These are phyloP conservation scores for Aspergillus sp. DNA, from an alignment of 2,329 filamentous ascomycete genomes.

Conservation along the genomic window DNA sequence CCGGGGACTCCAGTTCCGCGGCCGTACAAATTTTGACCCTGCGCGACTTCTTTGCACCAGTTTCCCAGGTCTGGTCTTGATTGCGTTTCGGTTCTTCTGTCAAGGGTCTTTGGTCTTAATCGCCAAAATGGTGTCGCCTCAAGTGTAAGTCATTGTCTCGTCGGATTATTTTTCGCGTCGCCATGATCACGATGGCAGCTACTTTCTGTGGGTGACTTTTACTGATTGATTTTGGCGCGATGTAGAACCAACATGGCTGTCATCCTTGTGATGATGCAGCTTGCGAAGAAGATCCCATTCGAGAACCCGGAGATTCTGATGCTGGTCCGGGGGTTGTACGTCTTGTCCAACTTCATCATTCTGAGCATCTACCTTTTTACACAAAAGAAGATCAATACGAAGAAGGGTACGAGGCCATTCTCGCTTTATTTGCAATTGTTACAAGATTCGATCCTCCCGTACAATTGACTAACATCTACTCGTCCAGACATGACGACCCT, in stretches of 20 bases:
- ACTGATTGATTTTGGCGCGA: constrained; percentile 4
- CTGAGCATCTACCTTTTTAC: constrained; percentile 77
- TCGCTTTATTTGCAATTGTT: background rate
- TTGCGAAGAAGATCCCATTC: constrained; percentile 90
- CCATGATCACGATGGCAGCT: background rate
- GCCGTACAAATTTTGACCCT: constrained; percentile 13
- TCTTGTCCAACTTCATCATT: constrained; percentile 75
- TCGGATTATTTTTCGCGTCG: background rate
- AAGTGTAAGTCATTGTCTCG: constrained; percentile 48
- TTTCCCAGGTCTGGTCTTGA: constrained; percentile 3
- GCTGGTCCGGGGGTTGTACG: constrained; percentile 57
- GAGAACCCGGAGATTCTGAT: constrained; percentile 72
- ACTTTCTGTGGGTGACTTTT: background rate
- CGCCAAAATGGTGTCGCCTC: constrained; percentile 58
- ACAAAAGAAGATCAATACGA: constrained; percentile 79
- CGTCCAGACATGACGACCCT: constrained; percentile 81
- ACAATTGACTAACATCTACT: constrained; percentile 1
- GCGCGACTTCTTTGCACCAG: constrained; percentile 8
- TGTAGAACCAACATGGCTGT: constrained; percentile 82
- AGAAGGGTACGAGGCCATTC: constrained; percentile 67
- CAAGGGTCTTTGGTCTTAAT: constrained; percentile 10
- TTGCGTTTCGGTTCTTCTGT: constrained; percentile 5
- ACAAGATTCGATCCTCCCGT: background rate
- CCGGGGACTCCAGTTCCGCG: constrained; percentile 11
- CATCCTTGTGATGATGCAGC: constrained; percentile 97